Evolutionary conservation across 306 rosid genomes (phyloP), one percentile per base, ranked within the genome.

Genomic region (Castanopsis chinensis): DNA sequence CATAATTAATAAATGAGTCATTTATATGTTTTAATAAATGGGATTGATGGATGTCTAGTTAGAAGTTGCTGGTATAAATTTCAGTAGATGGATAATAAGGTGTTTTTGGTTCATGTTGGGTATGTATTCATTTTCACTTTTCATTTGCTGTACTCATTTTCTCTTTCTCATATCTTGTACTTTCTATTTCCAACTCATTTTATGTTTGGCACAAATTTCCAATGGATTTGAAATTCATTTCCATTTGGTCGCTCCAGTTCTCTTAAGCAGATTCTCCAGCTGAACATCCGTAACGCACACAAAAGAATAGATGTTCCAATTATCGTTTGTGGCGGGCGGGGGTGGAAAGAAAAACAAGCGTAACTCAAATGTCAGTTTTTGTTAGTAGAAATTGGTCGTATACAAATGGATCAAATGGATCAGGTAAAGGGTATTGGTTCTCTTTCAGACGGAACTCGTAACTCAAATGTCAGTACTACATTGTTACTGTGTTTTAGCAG

Each of bases 401-500:
- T 37, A 7, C 11, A 37, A 37, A 49, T 12, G 15, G 17, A 49
- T 49, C 11, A 37, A 37, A 49, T 12, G 15, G 17, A 49, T 49
- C 15, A 49, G 15, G 0, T 12, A 12, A 43, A 49, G 53, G 53
- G 17, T 3, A 11, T 0, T 13, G 15, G 14, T 12, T 49, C 53
- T 3, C 17, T 3, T 49, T 13, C 53, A 0, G 5, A 49, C 5
- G 0, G 53, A 49, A 12, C 15, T 0, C 0, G 0, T 49, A 1
- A 49, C 53, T 49, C 53, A 49, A 49, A 12, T 49, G 53, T 12
- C 53, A 49, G 15, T 49, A 49, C 53, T 12, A 49, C 53, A 10
- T 10, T 49, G 53, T 49, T 12, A 49, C 53, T 49, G 53, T 49
- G 53, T 49, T 49, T 49, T 12, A 49, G 17, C 53, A 12, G 17